Evolutionary conservation across 2,329 filamentous ascomycete genomes (phyloP).

Genomic region (Grosmannia clavigera): DNA sequence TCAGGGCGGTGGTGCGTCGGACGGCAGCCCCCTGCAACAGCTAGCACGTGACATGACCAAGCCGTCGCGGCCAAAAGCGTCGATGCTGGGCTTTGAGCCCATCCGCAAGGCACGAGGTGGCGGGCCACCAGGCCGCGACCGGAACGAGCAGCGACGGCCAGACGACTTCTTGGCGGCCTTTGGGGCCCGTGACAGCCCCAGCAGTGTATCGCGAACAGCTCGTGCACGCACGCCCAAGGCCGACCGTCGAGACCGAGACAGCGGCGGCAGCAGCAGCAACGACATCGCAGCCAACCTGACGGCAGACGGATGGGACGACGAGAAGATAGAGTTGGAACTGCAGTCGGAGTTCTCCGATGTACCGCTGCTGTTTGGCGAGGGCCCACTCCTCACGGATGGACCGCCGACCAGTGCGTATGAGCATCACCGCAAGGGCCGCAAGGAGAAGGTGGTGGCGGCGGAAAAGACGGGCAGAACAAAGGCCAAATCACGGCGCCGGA

Average conservation of each 20-base stretch:
- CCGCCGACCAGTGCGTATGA: not conserved
- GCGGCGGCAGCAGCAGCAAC: not conserved
- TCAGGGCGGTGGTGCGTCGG: not conserved
- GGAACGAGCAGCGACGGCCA: not conserved
- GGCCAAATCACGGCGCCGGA: not conserved
- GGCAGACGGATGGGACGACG: not conserved
- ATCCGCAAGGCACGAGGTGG: not conserved
- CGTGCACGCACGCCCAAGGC: not conserved
- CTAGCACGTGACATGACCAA: not conserved
- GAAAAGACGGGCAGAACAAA: slow-evolving; percentile 1
- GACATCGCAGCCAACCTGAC: no score
- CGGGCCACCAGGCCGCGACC: not conserved
- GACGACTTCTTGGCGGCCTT: not conserved
- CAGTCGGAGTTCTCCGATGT: not conserved
- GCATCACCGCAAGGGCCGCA: slow-evolving; percentile 1
- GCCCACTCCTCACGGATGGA: not conserved
- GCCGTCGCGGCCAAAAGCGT: not conserved
- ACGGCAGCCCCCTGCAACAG: not conserved
- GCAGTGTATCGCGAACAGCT: not conserved
- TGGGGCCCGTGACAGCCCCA: not conserved
- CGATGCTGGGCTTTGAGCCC: not conserved
- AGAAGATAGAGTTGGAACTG: not conserved
- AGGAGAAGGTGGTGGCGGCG: not conserved
- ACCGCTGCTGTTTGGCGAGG: not conserved
- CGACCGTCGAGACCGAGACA: not conserved